These are phyloP conservation scores for Steccherinum ochraceum DNA, from an alignment of 768 basidiomycete species.

Conservation along the genomic window DNA sequence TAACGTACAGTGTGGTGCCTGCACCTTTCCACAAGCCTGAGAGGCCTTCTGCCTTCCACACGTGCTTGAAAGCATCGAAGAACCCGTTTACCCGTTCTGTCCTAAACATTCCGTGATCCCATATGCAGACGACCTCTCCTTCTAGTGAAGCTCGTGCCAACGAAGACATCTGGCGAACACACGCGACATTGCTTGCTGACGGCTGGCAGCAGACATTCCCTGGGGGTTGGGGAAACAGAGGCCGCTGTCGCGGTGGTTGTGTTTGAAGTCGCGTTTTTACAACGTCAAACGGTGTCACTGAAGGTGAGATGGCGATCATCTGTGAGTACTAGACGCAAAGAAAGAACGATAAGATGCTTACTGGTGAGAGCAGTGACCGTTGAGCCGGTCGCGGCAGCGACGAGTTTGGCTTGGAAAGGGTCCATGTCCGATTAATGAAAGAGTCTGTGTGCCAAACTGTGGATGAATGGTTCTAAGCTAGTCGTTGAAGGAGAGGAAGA, in stretches of 20 bases:
- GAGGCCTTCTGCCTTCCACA: conserved; percentile 75
- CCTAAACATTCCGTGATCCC: conserved; percentile 65
- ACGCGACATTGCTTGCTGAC: conserved; percentile 35
- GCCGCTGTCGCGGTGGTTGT: conserved; percentile 45
- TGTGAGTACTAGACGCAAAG: conserved; percentile 9
- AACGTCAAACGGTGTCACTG: conserved; percentile 99
- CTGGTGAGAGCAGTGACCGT: conserved; percentile 80
- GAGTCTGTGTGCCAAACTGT: no score
- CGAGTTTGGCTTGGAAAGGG: conserved; percentile 69
- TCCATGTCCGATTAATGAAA: conserved; percentile 59
- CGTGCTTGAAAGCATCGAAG: conserved; percentile 74
- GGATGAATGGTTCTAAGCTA: neutral
- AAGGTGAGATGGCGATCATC: conserved; percentile 4
- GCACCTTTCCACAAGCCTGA: conserved; percentile 93
- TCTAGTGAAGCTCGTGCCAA: conserved; percentile 47
- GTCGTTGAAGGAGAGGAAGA: neutral
- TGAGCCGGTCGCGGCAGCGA: conserved; percentile 75
- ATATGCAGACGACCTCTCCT: conserved; percentile 72
- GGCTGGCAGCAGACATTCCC: conserved; percentile 68
- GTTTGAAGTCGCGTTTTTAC: conserved; percentile 96
- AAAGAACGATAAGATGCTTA: conserved; percentile 26
- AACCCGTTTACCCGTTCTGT: conserved; percentile 80
- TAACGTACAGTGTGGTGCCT: conserved; percentile 78
- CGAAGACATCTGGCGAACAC: conserved; percentile 77
- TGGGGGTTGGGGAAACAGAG: conserved; percentile 47